Percentiles rank a stretch among this genome's conserved stretches.
Evolutionary conservation across 306 rosid genomes (phyloP).

Genomic region (Glycyrrhiza uralensis): DNA sequence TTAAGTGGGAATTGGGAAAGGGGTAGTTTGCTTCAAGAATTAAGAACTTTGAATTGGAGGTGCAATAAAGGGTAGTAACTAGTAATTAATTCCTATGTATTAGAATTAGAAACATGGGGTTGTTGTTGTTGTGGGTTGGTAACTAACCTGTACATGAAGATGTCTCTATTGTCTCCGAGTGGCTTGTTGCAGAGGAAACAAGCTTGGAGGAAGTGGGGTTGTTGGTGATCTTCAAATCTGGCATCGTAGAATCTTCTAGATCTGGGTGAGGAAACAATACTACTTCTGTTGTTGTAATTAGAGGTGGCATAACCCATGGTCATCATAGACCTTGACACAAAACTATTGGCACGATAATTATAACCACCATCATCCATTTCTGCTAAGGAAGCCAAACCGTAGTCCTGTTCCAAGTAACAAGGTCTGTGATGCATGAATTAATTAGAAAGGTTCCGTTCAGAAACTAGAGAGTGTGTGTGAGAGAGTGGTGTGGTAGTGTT

Average conservation of each 20-base stretch:
- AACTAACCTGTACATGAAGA: conserved; percentile 96
- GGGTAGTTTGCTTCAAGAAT: neutral
- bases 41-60: neutral
- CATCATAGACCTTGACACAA: conserved; percentile 53
- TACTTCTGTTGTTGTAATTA: conserved; percentile 8
- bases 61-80: neutral
- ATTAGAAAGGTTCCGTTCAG: neutral
- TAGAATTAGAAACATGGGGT: neutral
- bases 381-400: conserved; percentile 62
- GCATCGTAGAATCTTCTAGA: conserved; percentile 65
- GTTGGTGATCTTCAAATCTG: conserved; percentile 67
- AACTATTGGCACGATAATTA: conserved; percentile 41
- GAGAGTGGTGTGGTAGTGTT: neutral
- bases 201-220: conserved; percentile 73
- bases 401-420: conserved; percentile 55
- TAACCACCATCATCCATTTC: conserved; percentile 61
- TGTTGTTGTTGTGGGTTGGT: conserved; percentile 13
- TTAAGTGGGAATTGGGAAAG: no score
- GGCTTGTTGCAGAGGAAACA: conserved; percentile 71
- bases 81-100: no score
- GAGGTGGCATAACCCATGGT: conserved; percentile 46
- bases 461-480: neutral
- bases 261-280: conserved; percentile 53
- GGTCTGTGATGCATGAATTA: conserved; percentile 54
- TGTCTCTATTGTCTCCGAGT: conserved; percentile 60